Percentiles rank a stretch among this genome's conserved stretches.
Conservation (phyloP, 306 rosid species). For the Astragalus membranaceus region DNA sequence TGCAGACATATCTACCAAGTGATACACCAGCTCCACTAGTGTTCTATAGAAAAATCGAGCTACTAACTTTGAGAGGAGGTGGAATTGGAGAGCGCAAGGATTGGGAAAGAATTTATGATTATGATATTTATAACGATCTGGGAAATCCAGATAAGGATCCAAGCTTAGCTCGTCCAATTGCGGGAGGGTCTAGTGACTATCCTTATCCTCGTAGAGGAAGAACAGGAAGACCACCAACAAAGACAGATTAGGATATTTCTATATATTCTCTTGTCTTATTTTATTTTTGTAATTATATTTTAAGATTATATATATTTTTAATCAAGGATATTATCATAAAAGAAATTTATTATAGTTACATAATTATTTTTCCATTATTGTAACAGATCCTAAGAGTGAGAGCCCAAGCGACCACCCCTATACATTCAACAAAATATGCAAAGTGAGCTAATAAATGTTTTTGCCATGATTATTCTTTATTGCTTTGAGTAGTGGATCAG, state of each 20-base stretch:
- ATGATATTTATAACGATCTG: slow-evolving; percentile 59
- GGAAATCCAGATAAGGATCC: slow-evolving; percentile 27
- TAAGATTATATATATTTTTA: no score
- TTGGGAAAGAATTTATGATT: slow-evolving; percentile 65
- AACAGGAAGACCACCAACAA: slow-evolving; percentile 48
- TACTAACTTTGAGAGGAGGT: slow-evolving; percentile 38
- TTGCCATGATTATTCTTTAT: no score
- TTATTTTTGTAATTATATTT: no score
- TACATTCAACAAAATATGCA: no score
- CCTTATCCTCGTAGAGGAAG: slow-evolving; percentile 83
- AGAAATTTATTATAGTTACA: not conserved
- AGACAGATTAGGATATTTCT: slow-evolving; percentile 27
- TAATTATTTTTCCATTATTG: no score
- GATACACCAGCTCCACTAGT: slow-evolving; percentile 46
- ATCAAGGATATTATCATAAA: no score
- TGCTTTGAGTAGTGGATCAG: slow-evolving; percentile 21
- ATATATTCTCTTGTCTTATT: no score
- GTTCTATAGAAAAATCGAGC: slow-evolving; percentile 35
- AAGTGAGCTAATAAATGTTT: no score
- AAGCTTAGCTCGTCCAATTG: slow-evolving; percentile 28
- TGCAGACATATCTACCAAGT: slow-evolving; percentile 52
- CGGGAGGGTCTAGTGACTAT: slow-evolving; percentile 48
- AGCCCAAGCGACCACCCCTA: not conserved
- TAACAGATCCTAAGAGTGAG: slow-evolving; percentile 46
- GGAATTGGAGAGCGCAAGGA: slow-evolving; percentile 50